These are phyloP conservation scores for Buxus sempervirens DNA, from an alignment of 164 flowering plant genomes.

Conservation along the genomic window DNA sequence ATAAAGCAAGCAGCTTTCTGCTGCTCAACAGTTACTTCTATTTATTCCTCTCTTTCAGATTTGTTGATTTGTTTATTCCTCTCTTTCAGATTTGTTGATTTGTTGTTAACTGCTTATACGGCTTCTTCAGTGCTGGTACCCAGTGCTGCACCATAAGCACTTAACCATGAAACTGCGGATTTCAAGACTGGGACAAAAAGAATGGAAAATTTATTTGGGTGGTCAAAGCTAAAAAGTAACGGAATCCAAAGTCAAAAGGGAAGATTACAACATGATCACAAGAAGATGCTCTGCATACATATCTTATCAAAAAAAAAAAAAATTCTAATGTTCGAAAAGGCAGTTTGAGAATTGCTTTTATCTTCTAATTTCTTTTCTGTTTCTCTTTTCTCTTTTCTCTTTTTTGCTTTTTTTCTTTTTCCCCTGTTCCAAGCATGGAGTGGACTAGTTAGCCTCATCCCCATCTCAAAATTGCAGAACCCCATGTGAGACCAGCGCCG, in stretches of 20 bases:
- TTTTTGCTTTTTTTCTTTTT: not conserved
- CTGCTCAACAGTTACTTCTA: not conserved
- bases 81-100: not conserved
- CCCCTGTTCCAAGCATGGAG: not conserved
- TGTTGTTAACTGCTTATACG: not conserved
- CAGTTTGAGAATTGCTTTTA: not conserved
- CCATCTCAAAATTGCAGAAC: conserved; percentile 86
- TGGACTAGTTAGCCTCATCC: conserved; percentile 28
- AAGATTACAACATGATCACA: not conserved
- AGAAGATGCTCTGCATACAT: not conserved
- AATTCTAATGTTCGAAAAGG: no score
- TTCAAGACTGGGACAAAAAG: not conserved
- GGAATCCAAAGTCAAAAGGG: no score
- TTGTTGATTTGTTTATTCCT: not conserved
- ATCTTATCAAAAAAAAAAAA: no score
- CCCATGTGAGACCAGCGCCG: conserved; percentile 98
- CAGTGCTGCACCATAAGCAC: no score
- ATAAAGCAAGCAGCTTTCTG: not conserved
- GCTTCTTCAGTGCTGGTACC: not conserved
- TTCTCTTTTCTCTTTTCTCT: not conserved
- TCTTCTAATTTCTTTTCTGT: not conserved
- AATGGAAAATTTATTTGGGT: conserved; percentile 10
- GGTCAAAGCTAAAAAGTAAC: not conserved
- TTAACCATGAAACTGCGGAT: not conserved
- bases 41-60: not conserved